Evolutionary conservation across 371 early-diverging fungal genomes (phyloP).

Genomic region (Mortierella sp.): DNA sequence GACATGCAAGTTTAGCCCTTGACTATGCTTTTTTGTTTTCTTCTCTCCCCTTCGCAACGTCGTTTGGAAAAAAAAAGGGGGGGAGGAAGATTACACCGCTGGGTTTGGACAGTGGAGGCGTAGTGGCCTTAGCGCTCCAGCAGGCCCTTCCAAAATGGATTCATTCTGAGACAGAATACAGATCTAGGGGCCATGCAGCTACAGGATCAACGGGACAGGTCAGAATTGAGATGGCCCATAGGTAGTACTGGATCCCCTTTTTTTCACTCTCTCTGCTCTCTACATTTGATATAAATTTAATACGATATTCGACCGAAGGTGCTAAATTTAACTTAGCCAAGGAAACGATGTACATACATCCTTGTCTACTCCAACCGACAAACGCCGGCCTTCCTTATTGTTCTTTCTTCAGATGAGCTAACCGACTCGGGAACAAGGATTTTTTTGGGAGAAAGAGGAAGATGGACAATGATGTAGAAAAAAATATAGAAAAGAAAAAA

Average conservation of each 20-base stretch:
- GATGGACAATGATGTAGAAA: no score
- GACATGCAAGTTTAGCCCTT: no score
- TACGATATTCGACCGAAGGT: no score
- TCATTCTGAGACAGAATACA: constrained; percentile 18
- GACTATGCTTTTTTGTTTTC: background rate
- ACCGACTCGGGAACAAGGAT: no score
- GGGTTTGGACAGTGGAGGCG: no score
- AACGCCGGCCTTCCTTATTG: no score
- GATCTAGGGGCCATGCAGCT: constrained; percentile 12
- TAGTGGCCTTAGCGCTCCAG: constrained; percentile 9
- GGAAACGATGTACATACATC: no score
- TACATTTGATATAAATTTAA: background rate
- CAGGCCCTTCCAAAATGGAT: background rate
- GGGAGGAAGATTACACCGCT: background rate
- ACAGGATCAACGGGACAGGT: constrained; percentile 6
- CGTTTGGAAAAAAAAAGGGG: constrained; percentile 1
- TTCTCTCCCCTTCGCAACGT: constrained; percentile 1
- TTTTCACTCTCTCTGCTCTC: background rate
- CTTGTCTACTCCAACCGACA: no score
- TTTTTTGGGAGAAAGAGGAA: no score
- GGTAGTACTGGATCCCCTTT: constrained; percentile 4
- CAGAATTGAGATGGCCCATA: background rate
- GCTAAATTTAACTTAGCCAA: background rate
- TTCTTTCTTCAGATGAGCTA: no score
- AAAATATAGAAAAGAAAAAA: no score